Evolutionary conservation across 2,329 filamentous ascomycete species (phyloP).

Genomic region (Didymella lethalis): DNA sequence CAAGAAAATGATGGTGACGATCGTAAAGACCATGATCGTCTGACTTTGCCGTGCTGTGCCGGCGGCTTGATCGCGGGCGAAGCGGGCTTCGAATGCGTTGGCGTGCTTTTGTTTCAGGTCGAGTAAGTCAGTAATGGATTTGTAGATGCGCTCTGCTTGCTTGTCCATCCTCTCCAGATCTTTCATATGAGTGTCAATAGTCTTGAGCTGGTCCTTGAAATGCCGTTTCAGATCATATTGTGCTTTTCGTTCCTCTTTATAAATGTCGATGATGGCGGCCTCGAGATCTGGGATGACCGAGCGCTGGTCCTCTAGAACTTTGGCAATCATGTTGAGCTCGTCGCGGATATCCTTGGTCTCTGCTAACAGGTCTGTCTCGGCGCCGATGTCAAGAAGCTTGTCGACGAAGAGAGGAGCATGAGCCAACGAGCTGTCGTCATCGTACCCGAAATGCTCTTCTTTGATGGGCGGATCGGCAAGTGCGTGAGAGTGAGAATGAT

Average conservation of each 20-base stretch:
- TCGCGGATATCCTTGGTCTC: constrained; percentile 74
- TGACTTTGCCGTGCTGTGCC: constrained; percentile 65
- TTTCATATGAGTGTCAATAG: constrained; percentile 65
- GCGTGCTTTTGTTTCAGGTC: constrained; percentile 75
- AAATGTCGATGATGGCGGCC: constrained; percentile 52
- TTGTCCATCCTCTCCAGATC: constrained; percentile 71
- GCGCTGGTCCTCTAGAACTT: constrained; percentile 61
- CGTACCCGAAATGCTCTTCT: constrained; percentile 46
- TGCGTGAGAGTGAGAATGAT: constrained; percentile 43
- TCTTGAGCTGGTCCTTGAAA: constrained; percentile 65
- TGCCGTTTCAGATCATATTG: constrained; percentile 62
- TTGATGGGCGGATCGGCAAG: constrained; percentile 33
- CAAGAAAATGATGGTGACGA: constrained; percentile 66
- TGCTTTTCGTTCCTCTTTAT: constrained; percentile 45
- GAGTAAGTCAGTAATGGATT: constrained; percentile 67
- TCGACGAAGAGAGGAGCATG: constrained; percentile 60
- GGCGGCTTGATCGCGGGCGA: constrained; percentile 67
- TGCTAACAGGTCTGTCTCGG: constrained; percentile 67
- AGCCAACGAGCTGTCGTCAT: constrained; percentile 29
- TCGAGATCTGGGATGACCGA: constrained; percentile 59
- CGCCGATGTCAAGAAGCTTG: constrained; percentile 65
- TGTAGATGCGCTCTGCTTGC: constrained; percentile 67
- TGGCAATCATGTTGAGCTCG: constrained; percentile 69
- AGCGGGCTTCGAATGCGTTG: constrained; percentile 71
- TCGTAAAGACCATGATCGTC: constrained; percentile 67